These are phyloP conservation scores for Panus rudis DNA, from an alignment of 768 basidiomycete genomes.

Conservation along the genomic window DNA sequence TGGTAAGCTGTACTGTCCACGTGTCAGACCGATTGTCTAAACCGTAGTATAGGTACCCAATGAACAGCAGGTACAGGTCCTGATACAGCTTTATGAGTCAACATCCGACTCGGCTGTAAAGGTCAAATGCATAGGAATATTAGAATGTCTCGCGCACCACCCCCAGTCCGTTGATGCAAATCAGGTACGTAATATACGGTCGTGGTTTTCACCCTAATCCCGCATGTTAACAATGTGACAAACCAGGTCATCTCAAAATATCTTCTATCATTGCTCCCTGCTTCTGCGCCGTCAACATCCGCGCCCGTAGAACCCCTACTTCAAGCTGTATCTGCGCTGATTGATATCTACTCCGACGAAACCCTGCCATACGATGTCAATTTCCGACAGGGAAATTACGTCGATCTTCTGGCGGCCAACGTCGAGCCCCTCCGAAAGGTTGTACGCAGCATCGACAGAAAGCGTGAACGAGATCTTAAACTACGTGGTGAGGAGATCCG, in stretches of 20 bases:
- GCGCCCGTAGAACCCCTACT: conserved; percentile 63
- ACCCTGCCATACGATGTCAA: conserved; percentile 70
- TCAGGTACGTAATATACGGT: conserved; percentile 38
- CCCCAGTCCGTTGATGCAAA: conserved; percentile 60
- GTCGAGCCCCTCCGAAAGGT: conserved; percentile 57
- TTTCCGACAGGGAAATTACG: conserved; percentile 58
- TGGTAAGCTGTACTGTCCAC: conserved; percentile 36
- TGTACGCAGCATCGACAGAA: conserved; percentile 58
- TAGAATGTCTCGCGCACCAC: conserved; percentile 77
- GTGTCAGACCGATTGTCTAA: not conserved
- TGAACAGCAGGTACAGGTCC: conserved; percentile 51
- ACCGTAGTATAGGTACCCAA: conserved; percentile 36
- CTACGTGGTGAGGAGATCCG: conserved; percentile 68
- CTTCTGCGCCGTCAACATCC: conserved; percentile 30
- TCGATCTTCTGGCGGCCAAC: conserved; percentile 47
- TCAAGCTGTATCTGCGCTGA: conserved; percentile 73
- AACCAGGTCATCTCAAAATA: conserved; percentile 56
- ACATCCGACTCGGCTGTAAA: conserved; percentile 47
- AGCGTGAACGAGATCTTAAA: conserved; percentile 59
- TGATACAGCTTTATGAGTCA: conserved; percentile 60
- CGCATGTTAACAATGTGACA: not conserved
- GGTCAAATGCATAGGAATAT: conserved; percentile 78
- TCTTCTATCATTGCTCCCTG: conserved; percentile 57
- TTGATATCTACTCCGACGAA: conserved; percentile 94
- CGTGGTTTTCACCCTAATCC: not conserved